These are phyloP conservation scores for Daldinia childiae DNA, from an alignment of 495 filamentous ascomycete genomes.

Conservation along the genomic window DNA sequence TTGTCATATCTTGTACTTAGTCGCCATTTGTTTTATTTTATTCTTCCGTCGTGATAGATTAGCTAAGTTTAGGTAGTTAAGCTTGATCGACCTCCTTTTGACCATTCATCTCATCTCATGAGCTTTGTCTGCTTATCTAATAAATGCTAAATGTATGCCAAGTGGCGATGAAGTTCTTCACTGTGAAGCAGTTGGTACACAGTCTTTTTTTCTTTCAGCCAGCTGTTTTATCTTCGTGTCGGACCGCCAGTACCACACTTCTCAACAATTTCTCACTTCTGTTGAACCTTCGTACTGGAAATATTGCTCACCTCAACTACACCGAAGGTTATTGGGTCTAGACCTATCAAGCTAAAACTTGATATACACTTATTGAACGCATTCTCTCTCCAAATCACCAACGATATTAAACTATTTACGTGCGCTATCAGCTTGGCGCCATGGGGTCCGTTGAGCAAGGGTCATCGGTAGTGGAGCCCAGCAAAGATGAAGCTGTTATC, in stretches of 20 bases:
- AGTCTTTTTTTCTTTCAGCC: not conserved
- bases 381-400: not conserved
- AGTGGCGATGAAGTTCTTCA: too few species aligned
- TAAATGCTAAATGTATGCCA: too few species aligned
- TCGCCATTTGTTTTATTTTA: too few species aligned
- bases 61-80: too few species aligned
- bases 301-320: not conserved
- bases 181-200: too few species aligned
- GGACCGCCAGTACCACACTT: not conserved
- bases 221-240: not conserved
- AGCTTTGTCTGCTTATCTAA: too few species aligned
- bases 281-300: not conserved
- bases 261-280: not conserved
- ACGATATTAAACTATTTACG: not conserved
- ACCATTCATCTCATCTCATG: too few species aligned
- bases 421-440: not conserved
- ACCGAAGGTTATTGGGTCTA: not conserved
- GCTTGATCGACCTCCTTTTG: too few species aligned
- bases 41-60: too few species aligned
- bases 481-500: constrained; percentile 30
- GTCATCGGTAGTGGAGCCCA: not conserved
- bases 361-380: not conserved
- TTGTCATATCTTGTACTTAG: too few species aligned
- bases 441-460: constrained; percentile 28
- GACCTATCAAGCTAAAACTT: not conserved